Conservation (phyloP, 768 basidiomycete genomes). For the Boletus edulis region DNA sequence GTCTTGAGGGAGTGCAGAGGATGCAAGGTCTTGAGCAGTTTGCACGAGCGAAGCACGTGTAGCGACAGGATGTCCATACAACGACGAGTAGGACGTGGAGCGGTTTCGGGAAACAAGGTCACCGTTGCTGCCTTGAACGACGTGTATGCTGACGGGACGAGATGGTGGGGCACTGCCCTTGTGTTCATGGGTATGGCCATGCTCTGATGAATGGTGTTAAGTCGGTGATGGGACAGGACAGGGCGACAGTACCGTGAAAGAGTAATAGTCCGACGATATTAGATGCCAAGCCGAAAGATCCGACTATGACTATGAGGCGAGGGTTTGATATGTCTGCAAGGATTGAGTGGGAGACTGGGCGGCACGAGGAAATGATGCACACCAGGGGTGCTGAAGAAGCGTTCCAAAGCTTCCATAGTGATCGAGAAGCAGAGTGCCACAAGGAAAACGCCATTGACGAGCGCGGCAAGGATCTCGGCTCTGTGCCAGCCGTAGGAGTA, state of each 20-base stretch:
- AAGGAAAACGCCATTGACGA: conserved; percentile 96
- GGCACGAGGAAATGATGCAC: conserved; percentile 6
- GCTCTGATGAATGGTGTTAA: conserved; percentile 41
- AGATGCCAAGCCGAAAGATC: conserved; percentile 82
- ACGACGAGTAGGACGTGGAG: conserved; percentile 50
- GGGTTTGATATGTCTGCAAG: conserved; percentile 83
- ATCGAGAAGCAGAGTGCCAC: conserved; percentile 97
- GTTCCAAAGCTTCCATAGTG: conserved; percentile 83
- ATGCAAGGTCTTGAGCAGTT: conserved; percentile 79
- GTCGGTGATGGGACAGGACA: conserved; percentile 2
- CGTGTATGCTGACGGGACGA: conserved; percentile 39
- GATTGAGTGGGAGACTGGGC: conserved; percentile 1
- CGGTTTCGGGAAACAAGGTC: conserved; percentile 33
- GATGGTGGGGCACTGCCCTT: conserved; percentile 36
- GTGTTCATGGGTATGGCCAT: conserved; percentile 58
- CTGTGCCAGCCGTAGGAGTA: conserved; percentile 99
- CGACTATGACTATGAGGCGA: conserved; percentile 85
- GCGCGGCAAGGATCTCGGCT: conserved; percentile 92
- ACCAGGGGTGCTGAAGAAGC: conserved; percentile 88
- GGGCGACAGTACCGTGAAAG: conserved; percentile 74
- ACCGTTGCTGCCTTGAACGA: conserved; percentile 11
- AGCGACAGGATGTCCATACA: conserved; percentile 73
- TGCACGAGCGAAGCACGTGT: conserved; percentile 74
- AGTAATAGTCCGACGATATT: conserved; percentile 93
- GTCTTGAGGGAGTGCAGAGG: conserved; percentile 18